A percentile compares a stretch with the other conserved stretches of the same genome.
Conservation (phyloP, 805 yeast genomes). For the Debaryomyces maramus region DNA sequence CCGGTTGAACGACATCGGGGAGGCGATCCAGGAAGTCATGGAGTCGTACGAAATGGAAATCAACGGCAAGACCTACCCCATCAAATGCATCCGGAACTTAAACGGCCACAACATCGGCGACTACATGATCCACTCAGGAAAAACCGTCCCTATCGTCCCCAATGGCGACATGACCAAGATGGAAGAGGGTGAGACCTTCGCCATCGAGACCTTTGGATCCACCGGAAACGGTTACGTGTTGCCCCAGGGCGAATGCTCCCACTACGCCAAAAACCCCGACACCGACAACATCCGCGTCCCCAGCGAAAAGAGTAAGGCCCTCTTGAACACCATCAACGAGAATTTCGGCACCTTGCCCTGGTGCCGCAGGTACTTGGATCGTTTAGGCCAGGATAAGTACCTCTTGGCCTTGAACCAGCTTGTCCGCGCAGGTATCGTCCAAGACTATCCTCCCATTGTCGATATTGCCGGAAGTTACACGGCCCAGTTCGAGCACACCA, state of each 20-base stretch:
- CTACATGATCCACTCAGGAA: constrained; percentile 88
- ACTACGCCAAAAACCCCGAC: constrained; percentile 69
- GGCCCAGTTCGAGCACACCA: constrained; percentile 96
- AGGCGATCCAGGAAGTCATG: constrained; percentile 95
- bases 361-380: constrained; percentile 92
- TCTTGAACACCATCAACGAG: constrained; percentile 68
- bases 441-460: constrained; percentile 90
- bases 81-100: constrained; percentile 86
- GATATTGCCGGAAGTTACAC: constrained; percentile 86
- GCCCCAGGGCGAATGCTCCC: constrained; percentile 89
- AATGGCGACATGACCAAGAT: constrained; percentile 92
- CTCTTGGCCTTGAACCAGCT: constrained; percentile 81
- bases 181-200: constrained; percentile 98
- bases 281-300: constrained; percentile 44
- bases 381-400: constrained; percentile 89
- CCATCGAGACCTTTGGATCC: constrained; percentile 96
- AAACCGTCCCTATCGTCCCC: constrained; percentile 93
- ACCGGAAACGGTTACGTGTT: constrained; percentile 93
- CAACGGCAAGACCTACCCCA: constrained; percentile 79
- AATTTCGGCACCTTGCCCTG: constrained; percentile 94
- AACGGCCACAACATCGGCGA: constrained; percentile 92
- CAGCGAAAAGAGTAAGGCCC: constrained; percentile 64
- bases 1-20: constrained; percentile 92
- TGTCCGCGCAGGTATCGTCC: constrained; percentile 83
- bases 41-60: constrained; percentile 92